Evolutionary conservation across 23 red algal species (phyloP).

Genomic region (Pyropia haitanensis): DNA sequence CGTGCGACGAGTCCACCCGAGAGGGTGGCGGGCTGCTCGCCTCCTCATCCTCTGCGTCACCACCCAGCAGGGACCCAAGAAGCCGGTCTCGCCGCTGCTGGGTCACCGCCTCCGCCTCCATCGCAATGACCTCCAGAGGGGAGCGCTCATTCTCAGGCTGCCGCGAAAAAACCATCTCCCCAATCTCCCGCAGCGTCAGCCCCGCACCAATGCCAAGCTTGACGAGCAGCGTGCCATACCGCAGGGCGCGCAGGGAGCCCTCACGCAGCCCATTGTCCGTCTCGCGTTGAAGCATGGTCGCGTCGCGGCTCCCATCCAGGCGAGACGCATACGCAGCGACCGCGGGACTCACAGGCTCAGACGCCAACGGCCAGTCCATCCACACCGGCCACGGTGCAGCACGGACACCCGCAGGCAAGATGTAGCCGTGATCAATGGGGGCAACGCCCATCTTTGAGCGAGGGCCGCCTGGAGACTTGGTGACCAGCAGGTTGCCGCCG

Average conservation of each 20-base stretch:
- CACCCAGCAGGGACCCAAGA: too few relatives aligned
- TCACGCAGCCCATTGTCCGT: conserved; percentile 40
- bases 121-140: too few relatives aligned
- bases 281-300: conserved; percentile 49
- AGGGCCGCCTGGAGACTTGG: conserved; percentile 8
- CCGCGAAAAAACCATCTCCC: conserved; percentile 40
- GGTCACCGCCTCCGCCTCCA: too few relatives aligned
- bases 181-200: conserved; percentile 86
- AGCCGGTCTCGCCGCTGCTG: too few relatives aligned
- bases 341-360: conserved; percentile 42
- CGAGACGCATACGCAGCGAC: conserved; percentile 38
- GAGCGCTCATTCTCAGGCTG: too few relatives aligned
- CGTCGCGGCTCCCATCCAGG: conserved; percentile 74
- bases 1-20: too few relatives aligned
- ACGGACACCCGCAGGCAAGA: conserved; percentile 64
- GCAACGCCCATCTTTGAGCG: conserved; percentile 36
- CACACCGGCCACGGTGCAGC: conserved; percentile 86
- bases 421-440: conserved; percentile 97
- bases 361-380: conserved; percentile 98
- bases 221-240: conserved; percentile 76
- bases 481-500: conserved; percentile 85
- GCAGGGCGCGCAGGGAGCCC: conserved; percentile 52
- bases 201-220: conserved; percentile 51
- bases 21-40: too few relatives aligned
- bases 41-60: too few relatives aligned